Evolutionary conservation across 257 asterid species (phyloP).

Genomic region (Przewalskia tangutica): DNA sequence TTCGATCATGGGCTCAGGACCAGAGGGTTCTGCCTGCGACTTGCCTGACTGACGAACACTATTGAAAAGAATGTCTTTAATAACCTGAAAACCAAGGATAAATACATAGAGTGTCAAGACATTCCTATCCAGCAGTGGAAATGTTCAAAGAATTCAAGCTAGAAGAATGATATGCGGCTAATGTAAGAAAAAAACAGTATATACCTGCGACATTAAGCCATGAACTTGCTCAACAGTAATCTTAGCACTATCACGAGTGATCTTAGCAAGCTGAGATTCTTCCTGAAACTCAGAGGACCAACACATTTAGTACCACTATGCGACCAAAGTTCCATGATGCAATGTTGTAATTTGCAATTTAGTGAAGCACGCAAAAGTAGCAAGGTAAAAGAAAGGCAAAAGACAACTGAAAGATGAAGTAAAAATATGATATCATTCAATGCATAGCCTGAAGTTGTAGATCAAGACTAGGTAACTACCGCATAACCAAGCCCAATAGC

Average conservation of each 20-base stretch:
- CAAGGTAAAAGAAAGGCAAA: neutral
- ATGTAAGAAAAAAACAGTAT: neutral
- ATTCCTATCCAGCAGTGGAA: neutral
- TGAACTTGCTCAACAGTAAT: slow-evolving; percentile 98
- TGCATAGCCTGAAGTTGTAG: neutral
- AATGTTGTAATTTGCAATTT: neutral
- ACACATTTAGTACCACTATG: neutral
- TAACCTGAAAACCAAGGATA: slow-evolving; percentile 43
- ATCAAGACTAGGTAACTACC: neutral
- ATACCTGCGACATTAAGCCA: slow-evolving; percentile 96
- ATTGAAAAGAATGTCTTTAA: slow-evolving; percentile 89
- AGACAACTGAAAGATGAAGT: neutral
- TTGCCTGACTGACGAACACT: slow-evolving; percentile 58
- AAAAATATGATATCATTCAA: neutral
- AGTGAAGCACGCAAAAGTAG: neutral
- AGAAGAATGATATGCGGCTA: neutral
- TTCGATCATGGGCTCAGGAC: slow-evolving; percentile 91
- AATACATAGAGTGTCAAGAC: neutral
- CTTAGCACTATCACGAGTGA: slow-evolving; percentile 88
- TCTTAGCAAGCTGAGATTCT: slow-evolving; percentile 88
- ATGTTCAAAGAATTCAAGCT: neutral
- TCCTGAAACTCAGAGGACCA: slow-evolving; percentile 42
- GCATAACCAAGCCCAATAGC: neutral
- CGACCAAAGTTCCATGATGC: neutral
- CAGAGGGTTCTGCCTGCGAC: slow-evolving; percentile 46